Evolutionary conservation across 2,329 filamentous ascomycete species (phyloP), one percentile per base, ranked within the genome.

Genomic region (Trichophyton simii): DNA sequence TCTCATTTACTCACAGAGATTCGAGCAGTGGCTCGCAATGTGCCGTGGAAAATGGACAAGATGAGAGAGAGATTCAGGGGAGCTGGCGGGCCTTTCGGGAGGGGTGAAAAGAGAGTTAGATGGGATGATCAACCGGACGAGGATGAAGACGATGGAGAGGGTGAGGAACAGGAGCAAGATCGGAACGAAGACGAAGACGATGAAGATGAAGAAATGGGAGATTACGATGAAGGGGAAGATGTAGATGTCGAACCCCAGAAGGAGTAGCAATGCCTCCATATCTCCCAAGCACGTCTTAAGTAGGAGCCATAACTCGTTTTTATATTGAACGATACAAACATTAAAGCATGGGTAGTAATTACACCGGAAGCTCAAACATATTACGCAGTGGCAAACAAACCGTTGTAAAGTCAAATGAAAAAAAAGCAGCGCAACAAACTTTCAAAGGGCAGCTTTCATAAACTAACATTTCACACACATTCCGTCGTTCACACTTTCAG

Each of bases 1-100:
- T 64, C 65, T 62, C 69, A 71, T 61, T 63, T 72, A 61, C 71
- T 72, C 48, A 71, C 72, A 28, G 74, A 76, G 62, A 64, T 76
- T 20, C 62, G 74, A 58, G 65, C 70, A 31, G 67, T 67, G 48
- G 69, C 75, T 50, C 73, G 72, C 61, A 67, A 68, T 11, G 66
- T 70, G 54, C 65, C 69, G 62, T 62, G 36, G 44, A 60, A 44
- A 58, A 42, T 7, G 62, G 46, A 22, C 28, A 60, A 31, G 58
- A 52, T 41, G 48, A 61, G 54, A 54, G 60, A 63, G 36, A 25
- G 20, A 28, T 59, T 25, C 34, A 59, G 59, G 46, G 25, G 60
- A 31, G 50, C 44, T 20, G 25, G 54, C 59, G 31, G 57, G 60
- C 15, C 48, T 52, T 8, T 60, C 61, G 57, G 54, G 60, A 22